phyloP scores from a whole-genome alignment of 192 early-diverging fungal genomes.

The Dimargaris xerosporica region DNA sequence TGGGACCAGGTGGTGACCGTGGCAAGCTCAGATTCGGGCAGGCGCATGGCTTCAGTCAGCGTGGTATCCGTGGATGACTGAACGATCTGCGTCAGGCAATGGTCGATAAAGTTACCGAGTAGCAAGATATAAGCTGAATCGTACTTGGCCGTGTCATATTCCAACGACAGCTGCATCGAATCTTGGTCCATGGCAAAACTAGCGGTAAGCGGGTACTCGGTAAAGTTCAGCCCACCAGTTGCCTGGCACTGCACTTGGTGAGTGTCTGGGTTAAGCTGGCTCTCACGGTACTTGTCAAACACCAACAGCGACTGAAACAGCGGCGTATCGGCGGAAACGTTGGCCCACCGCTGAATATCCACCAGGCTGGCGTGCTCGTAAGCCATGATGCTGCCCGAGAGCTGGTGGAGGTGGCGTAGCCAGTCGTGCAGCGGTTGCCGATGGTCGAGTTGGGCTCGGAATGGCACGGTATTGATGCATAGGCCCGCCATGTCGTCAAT shows the following conservation, averaged over 20 bases:
- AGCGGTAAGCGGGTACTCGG: slow-evolving; percentile 1
- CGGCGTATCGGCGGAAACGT: not conserved
- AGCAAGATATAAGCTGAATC: not conserved
- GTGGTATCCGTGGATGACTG: not conserved
- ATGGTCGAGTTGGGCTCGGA: not conserved
- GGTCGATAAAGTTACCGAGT: not conserved
- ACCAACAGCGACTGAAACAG: slow-evolving; percentile 2
- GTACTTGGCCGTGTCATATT: not conserved
- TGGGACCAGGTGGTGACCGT: not conserved
- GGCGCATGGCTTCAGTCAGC: not conserved
- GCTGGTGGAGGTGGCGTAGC: not conserved
- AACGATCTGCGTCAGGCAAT: not conserved
- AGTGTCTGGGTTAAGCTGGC: not conserved
- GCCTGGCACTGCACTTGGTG: not conserved
- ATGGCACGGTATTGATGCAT: slow-evolving; percentile 10
- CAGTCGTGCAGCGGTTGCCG: not conserved
- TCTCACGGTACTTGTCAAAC: not conserved
- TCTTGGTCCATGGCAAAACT: not conserved
- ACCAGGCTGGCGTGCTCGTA: slow-evolving; percentile 7
- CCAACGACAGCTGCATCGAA: not conserved
- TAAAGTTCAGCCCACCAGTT: not conserved
- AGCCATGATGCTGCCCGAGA: not conserved
- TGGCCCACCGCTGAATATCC: slow-evolving; percentile 4
- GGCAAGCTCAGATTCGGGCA: not conserved
- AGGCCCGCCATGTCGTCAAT: slow-evolving; percentile 7